Evolutionary conservation across 805 yeast species (phyloP), one percentile per base, ranked within the genome.

Genomic region (Kockiozyma suomiensis): DNA sequence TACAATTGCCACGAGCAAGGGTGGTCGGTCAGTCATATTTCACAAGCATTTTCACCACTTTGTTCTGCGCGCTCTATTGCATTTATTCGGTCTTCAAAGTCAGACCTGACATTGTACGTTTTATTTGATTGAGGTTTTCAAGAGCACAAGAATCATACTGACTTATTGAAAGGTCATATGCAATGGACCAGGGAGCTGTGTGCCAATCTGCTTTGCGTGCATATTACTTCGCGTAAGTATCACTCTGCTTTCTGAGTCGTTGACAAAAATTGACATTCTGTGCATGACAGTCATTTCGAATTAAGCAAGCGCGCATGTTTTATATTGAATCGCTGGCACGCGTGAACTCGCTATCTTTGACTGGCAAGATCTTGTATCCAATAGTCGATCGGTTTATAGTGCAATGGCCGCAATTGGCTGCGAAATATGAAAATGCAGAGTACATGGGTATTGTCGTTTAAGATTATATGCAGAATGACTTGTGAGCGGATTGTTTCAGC

Each of bases 321-420:
- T 94, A 93, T 70, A 77, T 93, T 26, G 98, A 93, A 73, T 86
- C 94, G 50, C 77, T 93, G 43, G 97, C 98, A 0, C 77, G 98
- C 43, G 97, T 91, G 8, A 77, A 79, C 55, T 75, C 77, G 1
- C 78, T 94, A 54, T 90, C 97, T 69, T 74, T 91, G 33, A 85
- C 92, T 17, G 99, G 98, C 0, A 70, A 74, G 50, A 71, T 94
- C 19, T 70, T 93, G 13, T 77, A 87, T 62, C 90, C 90, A 2
- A 75, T 94, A 3, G 78, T 85, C 3, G 88, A 90, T 70, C 77
- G 92, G 23, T 88, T 94, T 61, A 69, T 94, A 0, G 98, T 94
- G 7, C 99, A 94, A 72, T 94, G 99, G 99, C 82, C 82, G 28
- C 77, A 78, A 28, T 76, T 94, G 56, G 78, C 80, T 6, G 62